Conservation (phyloP, 106 monocot genomes). For the Dendrobium huoshanense region DNA sequence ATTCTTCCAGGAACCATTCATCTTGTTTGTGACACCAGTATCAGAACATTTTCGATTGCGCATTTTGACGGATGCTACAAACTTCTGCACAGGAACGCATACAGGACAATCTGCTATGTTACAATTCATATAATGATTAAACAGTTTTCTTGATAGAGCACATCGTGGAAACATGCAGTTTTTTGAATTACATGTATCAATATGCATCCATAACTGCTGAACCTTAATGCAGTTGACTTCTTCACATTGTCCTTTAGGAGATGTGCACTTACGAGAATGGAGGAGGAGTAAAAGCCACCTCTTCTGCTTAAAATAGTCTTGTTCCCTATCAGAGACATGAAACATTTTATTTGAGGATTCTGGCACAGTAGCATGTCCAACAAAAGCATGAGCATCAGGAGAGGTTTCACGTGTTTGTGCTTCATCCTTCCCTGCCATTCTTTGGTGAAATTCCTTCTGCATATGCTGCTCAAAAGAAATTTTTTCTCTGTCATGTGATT, state of each 20-base stretch:
- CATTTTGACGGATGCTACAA: conserved; percentile 27
- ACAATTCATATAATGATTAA: conserved; percentile 53
- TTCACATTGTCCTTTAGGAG: conserved; percentile 51
- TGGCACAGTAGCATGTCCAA: conserved; percentile 5
- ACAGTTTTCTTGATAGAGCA: conserved; percentile 32
- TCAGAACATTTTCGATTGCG: conserved; percentile 16
- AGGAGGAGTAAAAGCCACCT: conserved; percentile 69
- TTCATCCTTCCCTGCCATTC: conserved; percentile 36
- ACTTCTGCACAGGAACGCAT: conserved; percentile 52
- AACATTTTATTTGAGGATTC: conserved; percentile 14
- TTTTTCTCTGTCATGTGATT: conserved; percentile 30
- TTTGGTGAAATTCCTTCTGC: conserved; percentile 54
- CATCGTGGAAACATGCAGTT: conserved; percentile 58
- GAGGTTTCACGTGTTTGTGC: conserved; percentile 27
- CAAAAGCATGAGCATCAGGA: conserved; percentile 19
- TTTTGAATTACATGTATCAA: conserved; percentile 40
- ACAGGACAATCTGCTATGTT: conserved; percentile 55
- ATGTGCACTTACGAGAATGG: conserved; percentile 65
- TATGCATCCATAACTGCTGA: conserved; percentile 62
- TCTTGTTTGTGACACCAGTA: conserved; percentile 13
- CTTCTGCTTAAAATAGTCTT: conserved; percentile 44
- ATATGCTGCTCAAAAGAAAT: conserved; percentile 32
- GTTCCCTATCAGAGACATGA: conserved; percentile 18
- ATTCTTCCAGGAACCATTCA: conserved; percentile 24
- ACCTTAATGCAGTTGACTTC: conserved; percentile 49